Evolutionary conservation across 768 basidiomycete species (phyloP), one percentile per base, ranked within the genome.

Genomic region (Lactarius indigo): DNA sequence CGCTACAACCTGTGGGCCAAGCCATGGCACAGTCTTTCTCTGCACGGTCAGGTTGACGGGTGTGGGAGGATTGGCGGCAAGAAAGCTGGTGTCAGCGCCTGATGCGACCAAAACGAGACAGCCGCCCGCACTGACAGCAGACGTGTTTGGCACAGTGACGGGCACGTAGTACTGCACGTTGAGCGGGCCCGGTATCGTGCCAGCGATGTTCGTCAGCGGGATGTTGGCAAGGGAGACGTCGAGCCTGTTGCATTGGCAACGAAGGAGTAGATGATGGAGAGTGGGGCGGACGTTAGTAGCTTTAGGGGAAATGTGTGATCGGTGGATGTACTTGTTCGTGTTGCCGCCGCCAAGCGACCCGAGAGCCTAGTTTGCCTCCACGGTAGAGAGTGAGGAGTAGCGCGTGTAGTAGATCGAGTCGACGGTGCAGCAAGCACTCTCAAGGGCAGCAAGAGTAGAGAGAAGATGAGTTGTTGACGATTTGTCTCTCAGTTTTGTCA

Each of bases 291-390:
- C 31, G n/a, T n/a, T n/a, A n/a, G n/a, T n/a, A n/a, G n/a, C n/a
- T n/a, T n/a, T 33, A 33, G 10, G 20, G 31, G 7, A 7, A 33
- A n/a, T n/a, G n/a, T n/a, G n/a, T n/a, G n/a, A n/a, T n/a, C 31
- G 5, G 55, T 54, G 35, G 65, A 72, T 61, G 12, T 70, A 81
- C 77, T 78, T 76, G 75, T 86, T 85, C 54, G 81, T 82, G 70
- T 87, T 85, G 41, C 78, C 77, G 50, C 87, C 81, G 23, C 87
- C 87, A 26, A 88, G 83, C 12, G 83, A 84, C n/a, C 81, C n/a
- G n/a, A n/a, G n/a, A n/a, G n/a, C n/a, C n/a, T n/a, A n/a, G n/a
- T n/a, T n/a, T n/a, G n/a, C n/a, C n/a, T n/a, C n/a, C n/a, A n/a
- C n/a, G n/a, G n/a, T n/a, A n/a, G n/a, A n/a, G n/a, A n/a, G n/a